Base-by-base conservation (phyloP, 2,329 filamentous ascomycete species). In the Fusarium dlaminii region DNA sequence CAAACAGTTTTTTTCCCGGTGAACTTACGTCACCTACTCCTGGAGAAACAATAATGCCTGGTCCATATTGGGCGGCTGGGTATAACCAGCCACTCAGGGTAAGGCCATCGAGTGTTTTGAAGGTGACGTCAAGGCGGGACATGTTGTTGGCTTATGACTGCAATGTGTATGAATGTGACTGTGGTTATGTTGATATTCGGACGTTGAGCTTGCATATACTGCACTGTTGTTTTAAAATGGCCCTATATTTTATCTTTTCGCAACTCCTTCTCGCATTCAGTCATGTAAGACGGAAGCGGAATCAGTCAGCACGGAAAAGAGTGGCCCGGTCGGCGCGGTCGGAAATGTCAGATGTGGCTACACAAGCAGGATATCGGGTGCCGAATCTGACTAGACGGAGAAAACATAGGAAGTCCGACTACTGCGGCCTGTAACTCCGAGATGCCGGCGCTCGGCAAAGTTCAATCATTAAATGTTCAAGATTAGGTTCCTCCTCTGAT, bases 1-100 rank as follows among this genome's bases (percentile, higher is more conserved):
- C 6, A 14, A 11, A 18, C 9, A 11, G 11, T 11, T 3, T 3
- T 27, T 9, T 13, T 4, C n/a, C n/a, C 0, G 3, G n/a, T 11
- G 17, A 20, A 17, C 5, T 5, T 12, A 5, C 10, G 8, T 12
- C 24, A 52, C 49, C 17, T 27, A 37, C 49, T 5, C 49, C 49
- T 8, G 49, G 49, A 27, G 49, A 52, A 52, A 52, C 49, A 37
- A 52, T 22, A 8, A 52, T 52, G 30, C 49, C 49, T 17, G 49
- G 49, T 3, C 49, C 49, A 52, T 36, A 36, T 36, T 52, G 22
- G n/a, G 49, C 30, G 6, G 49, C 49, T 6, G 49, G 49, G 18
- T 52, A 52, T 4, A 52, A 3, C 49, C 49, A 52, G 8, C 49
- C 49, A 52, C 49, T 52, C 8, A 52, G 32, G 15, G 49, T 52